Percentiles rank a stretch among this genome's conserved stretches.
phyloP scores from a whole-genome alignment of 495 filamentous ascomycete species.

The Collariella sp. region DNA sequence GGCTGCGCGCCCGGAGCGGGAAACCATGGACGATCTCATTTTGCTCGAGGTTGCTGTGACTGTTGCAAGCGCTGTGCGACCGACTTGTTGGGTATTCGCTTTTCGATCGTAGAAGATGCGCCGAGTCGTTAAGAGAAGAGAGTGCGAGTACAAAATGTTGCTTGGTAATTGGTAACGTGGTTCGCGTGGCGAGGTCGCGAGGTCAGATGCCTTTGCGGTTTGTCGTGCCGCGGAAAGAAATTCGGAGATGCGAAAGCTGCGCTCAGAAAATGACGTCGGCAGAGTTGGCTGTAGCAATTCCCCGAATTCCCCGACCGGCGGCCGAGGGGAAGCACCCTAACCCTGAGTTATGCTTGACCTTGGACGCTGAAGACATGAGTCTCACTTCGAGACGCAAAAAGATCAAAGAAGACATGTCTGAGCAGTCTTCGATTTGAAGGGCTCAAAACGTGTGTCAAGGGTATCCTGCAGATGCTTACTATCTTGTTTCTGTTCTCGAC shows the following conservation, averaged over 20 bases:
- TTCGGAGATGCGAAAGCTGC: not conserved
- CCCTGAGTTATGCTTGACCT: not conserved
- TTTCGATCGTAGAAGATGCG: not conserved
- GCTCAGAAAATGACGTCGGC: constrained; percentile 12
- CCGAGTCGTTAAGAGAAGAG: not conserved
- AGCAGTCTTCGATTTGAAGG: no score
- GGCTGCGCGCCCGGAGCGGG: constrained; percentile 12
- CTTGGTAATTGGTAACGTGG: not conserved
- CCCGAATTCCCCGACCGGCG: not conserved
- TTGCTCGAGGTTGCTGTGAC: not conserved
- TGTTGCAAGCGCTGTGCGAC: no score
- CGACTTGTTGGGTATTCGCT: not conserved
- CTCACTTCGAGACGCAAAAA: no score
- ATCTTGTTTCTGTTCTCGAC: no score
- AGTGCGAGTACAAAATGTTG: not conserved
- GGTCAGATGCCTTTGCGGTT: not conserved
- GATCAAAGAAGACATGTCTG: no score
- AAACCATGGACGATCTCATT: constrained; percentile 19
- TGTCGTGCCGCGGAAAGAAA: not conserved
- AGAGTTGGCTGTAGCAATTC: not conserved
- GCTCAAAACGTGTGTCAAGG: no score
- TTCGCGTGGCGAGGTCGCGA: not conserved
- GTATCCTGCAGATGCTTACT: no score
- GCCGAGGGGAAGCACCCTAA: constrained; percentile 2
- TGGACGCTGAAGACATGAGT: not conserved